phyloP scores from a whole-genome alignment of 805 yeast genomes.

The Hanseniaspora guilliermondii region DNA sequence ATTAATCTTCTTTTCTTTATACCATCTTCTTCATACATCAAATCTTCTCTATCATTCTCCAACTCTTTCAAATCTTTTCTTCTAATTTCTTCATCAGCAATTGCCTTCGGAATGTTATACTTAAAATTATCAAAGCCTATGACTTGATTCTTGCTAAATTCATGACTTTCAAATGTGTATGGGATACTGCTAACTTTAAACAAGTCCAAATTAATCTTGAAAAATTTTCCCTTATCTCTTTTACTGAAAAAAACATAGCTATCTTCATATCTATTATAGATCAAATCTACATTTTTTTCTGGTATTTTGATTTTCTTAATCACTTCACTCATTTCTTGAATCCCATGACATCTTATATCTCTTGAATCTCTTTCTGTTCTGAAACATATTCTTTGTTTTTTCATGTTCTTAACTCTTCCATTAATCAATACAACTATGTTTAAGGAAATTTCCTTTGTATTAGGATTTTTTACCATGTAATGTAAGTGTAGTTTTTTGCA shows the following conservation, averaged over 20 bases:
- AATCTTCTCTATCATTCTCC: conserved; percentile 2
- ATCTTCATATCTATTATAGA: conserved; percentile 4
- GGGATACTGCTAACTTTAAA: background rate
- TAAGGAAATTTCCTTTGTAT: conserved; percentile 24
- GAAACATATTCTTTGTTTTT: conserved; percentile 68
- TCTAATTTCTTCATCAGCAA: conserved; percentile 10
- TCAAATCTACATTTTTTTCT: background rate
- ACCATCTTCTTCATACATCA: background rate
- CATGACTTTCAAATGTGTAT: background rate
- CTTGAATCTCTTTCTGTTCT: conserved; percentile 88
- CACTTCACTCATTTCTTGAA: conserved; percentile 60
- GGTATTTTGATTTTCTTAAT: conserved; percentile 33
- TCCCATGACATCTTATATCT: conserved; percentile 80
- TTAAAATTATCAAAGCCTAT: conserved; percentile 1
- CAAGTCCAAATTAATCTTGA: conserved; percentile 2
- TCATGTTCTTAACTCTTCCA: conserved; percentile 45
- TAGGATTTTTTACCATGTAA: conserved; percentile 48
- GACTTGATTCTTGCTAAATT: background rate
- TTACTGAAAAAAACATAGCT: background rate
- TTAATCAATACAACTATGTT: conserved; percentile 61
- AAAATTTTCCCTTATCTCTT: background rate
- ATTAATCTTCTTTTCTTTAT: background rate
- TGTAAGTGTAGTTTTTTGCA: conserved; percentile 59
- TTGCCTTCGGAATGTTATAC: conserved; percentile 10
- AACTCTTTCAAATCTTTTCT: conserved; percentile 8